phyloP scores from a whole-genome alignment of 768 basidiomycete genomes.

The Tricholoma furcatifolium region DNA sequence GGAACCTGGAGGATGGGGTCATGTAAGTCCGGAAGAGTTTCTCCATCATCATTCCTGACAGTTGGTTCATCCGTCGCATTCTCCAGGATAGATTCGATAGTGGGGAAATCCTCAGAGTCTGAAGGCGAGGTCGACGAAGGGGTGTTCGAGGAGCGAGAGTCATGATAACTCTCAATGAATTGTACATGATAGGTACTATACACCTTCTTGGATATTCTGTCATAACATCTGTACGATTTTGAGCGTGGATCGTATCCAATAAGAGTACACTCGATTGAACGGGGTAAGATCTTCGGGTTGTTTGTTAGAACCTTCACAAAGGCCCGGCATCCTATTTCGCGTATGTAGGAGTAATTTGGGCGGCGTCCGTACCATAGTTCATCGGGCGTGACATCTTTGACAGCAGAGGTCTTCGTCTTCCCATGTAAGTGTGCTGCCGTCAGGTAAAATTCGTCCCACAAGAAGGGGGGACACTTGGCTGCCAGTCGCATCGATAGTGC shows the following conservation, averaged over 20 bases:
- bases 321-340: slow-evolving; percentile 31
- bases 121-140: too few relatives aligned
- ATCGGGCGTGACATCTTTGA: too few relatives aligned
- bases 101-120: background rate
- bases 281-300: slow-evolving; percentile 23
- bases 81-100: background rate
- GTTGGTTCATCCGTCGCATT: background rate
- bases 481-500: slow-evolving; percentile 24
- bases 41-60: slow-evolving; percentile 1
- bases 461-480: slow-evolving; percentile 18
- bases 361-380: slow-evolving; percentile 18
- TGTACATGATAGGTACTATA: slow-evolving; percentile 23
- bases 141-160: too few relatives aligned
- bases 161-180: slow-evolving; percentile 25
- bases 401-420: too few relatives aligned
- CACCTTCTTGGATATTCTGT: slow-evolving; percentile 16
- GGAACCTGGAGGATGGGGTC: background rate
- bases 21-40: background rate
- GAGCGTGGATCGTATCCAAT: slow-evolving; percentile 33
- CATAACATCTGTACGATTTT: slow-evolving; percentile 32
- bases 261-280: slow-evolving; percentile 31
- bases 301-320: slow-evolving; percentile 33
- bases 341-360: slow-evolving; percentile 28
- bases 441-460: background rate
- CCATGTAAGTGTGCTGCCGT: slow-evolving; percentile 23